Evolutionary conservation across 441 rosid species (phyloP).

Genomic region (Arabidopsis hybrid): DNA sequence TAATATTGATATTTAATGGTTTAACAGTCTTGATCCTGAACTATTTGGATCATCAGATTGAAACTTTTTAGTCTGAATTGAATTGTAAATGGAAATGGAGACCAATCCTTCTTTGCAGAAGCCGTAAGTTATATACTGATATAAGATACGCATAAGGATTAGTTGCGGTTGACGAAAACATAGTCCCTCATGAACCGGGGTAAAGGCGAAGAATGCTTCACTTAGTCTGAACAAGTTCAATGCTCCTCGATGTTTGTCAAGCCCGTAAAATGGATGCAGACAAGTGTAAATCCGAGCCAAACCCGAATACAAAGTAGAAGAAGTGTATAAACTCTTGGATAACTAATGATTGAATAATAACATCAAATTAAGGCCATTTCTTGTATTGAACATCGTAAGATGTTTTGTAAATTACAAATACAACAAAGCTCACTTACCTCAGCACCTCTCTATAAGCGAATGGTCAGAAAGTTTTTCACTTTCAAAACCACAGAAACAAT

Average conservation of each 20-base stretch:
- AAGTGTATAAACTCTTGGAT: neutral
- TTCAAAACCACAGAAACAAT: conserved; percentile 13
- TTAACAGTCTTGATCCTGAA: neutral
- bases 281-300: neutral
- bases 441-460: neutral
- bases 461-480: neutral
- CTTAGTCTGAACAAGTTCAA: neutral
- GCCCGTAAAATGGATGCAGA: conserved; percentile 3
- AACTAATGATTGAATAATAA: neutral
- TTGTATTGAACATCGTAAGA: neutral
- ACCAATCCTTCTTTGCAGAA: neutral
- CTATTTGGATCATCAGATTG: neutral
- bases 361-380: neutral
- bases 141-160: neutral
- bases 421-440: conserved; percentile 4
- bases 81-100: neutral
- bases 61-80: neutral
- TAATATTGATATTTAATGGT: neutral
- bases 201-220: neutral
- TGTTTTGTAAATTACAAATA: neutral
- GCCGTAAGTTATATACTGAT: neutral
- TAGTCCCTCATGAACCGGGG: neutral
- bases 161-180: neutral
- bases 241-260: neutral
- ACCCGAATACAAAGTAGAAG: neutral